Evolutionary conservation across 73 alveolate species (phyloP).

Genomic region (Symbiodinium pilosum): DNA sequence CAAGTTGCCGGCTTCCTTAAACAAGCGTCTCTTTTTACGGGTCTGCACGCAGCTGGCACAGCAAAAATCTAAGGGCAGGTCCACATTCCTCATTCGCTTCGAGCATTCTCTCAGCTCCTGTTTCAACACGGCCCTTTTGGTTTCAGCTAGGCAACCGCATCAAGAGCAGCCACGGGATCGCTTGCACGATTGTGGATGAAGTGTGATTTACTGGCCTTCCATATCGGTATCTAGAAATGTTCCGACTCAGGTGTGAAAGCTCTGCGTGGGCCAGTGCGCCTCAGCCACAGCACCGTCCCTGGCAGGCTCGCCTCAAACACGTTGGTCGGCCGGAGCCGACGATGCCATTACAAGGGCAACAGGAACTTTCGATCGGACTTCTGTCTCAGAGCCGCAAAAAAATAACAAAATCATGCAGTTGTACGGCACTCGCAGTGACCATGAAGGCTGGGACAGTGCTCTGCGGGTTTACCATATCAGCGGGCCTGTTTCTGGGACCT

Average conservation of each 20-base stretch:
- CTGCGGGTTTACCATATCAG: not conserved
- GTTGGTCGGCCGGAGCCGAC: not conserved
- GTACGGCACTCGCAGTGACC: not conserved
- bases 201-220: not conserved
- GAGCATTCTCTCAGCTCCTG: not conserved
- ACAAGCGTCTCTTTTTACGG: not conserved
- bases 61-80: not conserved
- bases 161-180: not conserved
- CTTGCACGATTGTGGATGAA: not conserved
- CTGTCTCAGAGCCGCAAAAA: not conserved
- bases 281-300: not conserved
- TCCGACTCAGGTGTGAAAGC: not conserved
- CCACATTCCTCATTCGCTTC: not conserved
- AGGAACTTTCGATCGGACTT: not conserved
- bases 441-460: not conserved
- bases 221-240: no score
- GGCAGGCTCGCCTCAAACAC: not conserved
- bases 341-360: not conserved
- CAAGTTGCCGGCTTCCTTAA: not conserved
- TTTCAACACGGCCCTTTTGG: not conserved
- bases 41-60: not conserved
- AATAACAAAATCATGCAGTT: not conserved
- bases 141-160: not conserved
- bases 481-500: not conserved
- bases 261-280: not conserved